Percentiles rank a stretch among this genome's conserved stretches.
phyloP scores from a whole-genome alignment of 2,329 filamentous ascomycete species.

The Claviceps pazoutovae region DNA sequence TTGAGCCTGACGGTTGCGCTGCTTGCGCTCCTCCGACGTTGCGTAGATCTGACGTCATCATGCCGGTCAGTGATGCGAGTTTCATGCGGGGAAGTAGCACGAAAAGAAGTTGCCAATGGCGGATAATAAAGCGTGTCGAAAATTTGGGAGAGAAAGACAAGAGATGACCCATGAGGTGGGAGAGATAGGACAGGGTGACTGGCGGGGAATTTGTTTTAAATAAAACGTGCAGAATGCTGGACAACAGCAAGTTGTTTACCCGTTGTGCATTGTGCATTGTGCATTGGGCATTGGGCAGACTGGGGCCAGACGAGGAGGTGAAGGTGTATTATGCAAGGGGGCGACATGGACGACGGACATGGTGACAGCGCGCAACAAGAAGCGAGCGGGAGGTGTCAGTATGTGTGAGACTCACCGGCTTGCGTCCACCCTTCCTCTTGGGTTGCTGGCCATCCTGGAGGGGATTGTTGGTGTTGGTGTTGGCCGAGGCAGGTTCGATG shows the following conservation, averaged over 20 bases:
- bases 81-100: neutral
- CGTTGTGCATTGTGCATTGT: too few species aligned
- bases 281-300: neutral
- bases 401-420: conserved; percentile 59
- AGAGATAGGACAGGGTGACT: too few species aligned
- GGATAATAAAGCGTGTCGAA: too few species aligned
- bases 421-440: conserved; percentile 94
- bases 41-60: conserved; percentile 66
- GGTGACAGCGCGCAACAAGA: neutral
- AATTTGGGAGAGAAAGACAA: too few species aligned
- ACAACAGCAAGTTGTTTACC: too few species aligned
- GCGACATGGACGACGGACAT: neutral
- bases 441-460: conserved; percentile 49
- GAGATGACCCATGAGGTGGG: too few species aligned
- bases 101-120: neutral
- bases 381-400: neutral
- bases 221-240: too few species aligned
- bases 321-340: neutral
- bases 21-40: conserved; percentile 95
- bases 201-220: too few species aligned
- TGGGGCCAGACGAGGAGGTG: neutral
- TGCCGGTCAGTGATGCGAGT: conserved; percentile 3
- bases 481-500: conserved; percentile 28
- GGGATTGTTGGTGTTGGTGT: conserved; percentile 14
- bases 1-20: conserved; percentile 92